A percentile compares a stretch with the other conserved stretches of the same genome.
These are phyloP conservation scores for Huntiella omanensis DNA, from an alignment of 2,329 filamentous ascomycete species.

Conservation along the genomic window DNA sequence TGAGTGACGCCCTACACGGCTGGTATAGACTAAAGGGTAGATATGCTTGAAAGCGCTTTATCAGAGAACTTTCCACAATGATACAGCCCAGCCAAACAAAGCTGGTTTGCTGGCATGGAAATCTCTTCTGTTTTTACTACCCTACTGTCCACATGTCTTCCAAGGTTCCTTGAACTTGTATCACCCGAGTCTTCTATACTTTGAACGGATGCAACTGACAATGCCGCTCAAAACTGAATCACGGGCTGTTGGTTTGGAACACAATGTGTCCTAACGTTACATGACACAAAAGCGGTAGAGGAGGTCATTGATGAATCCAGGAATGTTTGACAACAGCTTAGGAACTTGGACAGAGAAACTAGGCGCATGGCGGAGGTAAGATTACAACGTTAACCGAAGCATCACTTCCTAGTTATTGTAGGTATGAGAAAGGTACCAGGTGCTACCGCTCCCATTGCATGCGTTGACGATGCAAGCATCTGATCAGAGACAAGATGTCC, in stretches of 20 bases:
- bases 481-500: slow-evolving; percentile 36
- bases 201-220: slow-evolving; percentile 37
- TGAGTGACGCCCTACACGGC: slow-evolving; percentile 60
- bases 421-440: slow-evolving; percentile 10
- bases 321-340: slow-evolving; percentile 56
- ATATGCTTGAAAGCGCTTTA: slow-evolving; percentile 50
- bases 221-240: slow-evolving; percentile 44
- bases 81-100: too few relatives aligned
- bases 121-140: slow-evolving; percentile 45
- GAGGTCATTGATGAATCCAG: slow-evolving; percentile 20
- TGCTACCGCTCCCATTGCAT: too few relatives aligned
- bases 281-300: too few relatives aligned
- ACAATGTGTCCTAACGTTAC: slow-evolving; percentile 42
- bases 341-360: slow-evolving; percentile 42
- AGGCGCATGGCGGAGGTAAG: slow-evolving; percentile 51
- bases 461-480: slow-evolving; percentile 7
- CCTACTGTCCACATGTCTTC: slow-evolving; percentile 12
- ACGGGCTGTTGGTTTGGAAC: slow-evolving; percentile 52
- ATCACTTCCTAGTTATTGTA: slow-evolving; percentile 54
- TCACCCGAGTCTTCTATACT: slow-evolving; percentile 45
- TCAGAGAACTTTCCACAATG: slow-evolving; percentile 18
- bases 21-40: slow-evolving; percentile 40
- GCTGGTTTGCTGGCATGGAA: slow-evolving; percentile 39
- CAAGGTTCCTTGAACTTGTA: slow-evolving; percentile 26
- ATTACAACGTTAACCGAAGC: slow-evolving; percentile 57